A percentile compares a stretch with the other conserved stretches of the same genome.
These are phyloP conservation scores for Mortierella sp. DNA, from an alignment of 371 early-diverging fungal species.

Conservation along the genomic window DNA sequence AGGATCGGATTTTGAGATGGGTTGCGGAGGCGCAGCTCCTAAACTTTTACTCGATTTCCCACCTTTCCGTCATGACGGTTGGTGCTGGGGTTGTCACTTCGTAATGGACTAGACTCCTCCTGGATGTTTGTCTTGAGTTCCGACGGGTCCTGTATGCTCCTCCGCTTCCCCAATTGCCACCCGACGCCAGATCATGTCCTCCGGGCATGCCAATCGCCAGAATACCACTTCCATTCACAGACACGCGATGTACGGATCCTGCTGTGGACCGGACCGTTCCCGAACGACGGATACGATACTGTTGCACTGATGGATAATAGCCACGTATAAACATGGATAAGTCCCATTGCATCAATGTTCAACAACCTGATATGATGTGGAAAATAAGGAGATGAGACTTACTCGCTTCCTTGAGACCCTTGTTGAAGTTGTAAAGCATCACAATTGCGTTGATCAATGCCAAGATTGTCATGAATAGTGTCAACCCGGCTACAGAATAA, in stretches of 20 bases:
- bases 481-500: constrained; percentile 20
- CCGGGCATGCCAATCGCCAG: background rate
- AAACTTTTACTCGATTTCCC: too few species aligned
- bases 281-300: constrained; percentile 31
- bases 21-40: too few species aligned
- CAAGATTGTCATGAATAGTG: constrained; percentile 32
- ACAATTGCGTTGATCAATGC: constrained; percentile 38
- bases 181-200: background rate
- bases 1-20: too few species aligned
- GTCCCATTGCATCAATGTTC: background rate
- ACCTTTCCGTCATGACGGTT: too few species aligned
- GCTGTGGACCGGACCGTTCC: constrained; percentile 24
- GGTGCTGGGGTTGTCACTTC: background rate
- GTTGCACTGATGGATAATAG: constrained; percentile 14
- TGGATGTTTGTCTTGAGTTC: background rate
- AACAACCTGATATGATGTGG: background rate
- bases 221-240: constrained; percentile 5
- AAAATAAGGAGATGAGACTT: constrained; percentile 4
- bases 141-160: background rate
- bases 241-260: constrained; percentile 9
- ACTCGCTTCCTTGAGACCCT: constrained; percentile 50
- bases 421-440: constrained; percentile 49
- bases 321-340: background rate
- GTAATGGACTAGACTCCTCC: constrained; percentile 1
- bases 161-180: background rate